These are phyloP conservation scores for Globisporangium rhizosaccharum DNA, from an alignment of 352 stramenopile species.

Conservation along the genomic window DNA sequence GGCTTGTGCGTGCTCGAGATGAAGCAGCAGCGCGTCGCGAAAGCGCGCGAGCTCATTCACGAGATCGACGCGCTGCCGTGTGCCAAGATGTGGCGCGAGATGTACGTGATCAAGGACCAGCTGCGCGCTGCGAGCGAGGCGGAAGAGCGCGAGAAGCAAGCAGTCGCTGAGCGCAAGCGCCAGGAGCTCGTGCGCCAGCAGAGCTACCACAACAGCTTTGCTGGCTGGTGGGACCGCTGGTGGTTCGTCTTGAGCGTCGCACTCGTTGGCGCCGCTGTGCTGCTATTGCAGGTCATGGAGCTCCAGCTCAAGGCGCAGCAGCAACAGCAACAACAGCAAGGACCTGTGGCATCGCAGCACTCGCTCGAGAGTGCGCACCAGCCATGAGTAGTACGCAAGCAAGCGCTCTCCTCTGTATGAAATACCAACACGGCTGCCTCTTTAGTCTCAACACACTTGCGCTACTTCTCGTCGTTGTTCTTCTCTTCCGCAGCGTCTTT, in stretches of 20 bases:
- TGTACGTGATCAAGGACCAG: constrained; percentile 37
- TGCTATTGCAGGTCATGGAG: constrained; percentile 12
- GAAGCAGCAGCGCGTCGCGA: constrained; percentile 25
- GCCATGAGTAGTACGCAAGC: neutral
- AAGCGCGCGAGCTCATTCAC: constrained; percentile 29
- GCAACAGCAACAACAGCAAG: neutral
- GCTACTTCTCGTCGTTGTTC: constrained; percentile 13
- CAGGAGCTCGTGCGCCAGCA: constrained; percentile 1
- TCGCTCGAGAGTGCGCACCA: too few species aligned
- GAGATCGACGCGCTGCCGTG: constrained; percentile 37
- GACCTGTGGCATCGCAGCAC: neutral
- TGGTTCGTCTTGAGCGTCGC: constrained; percentile 14
- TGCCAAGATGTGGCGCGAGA: constrained; percentile 23
- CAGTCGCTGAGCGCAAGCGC: constrained; percentile 2
- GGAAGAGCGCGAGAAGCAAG: constrained; percentile 1
- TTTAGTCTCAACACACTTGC: neutral
- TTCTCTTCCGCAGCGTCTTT: constrained; percentile 17
- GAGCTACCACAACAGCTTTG: constrained; percentile 8
- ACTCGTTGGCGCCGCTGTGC: constrained; percentile 9
- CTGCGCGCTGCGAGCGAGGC: constrained; percentile 16
- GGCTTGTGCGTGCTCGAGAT: constrained; percentile 54
- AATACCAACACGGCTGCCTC: neutral
- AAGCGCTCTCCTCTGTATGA: neutral
- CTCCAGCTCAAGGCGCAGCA: constrained; percentile 5
- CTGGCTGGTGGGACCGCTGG: constrained; percentile 15